These are phyloP conservation scores for Trichoderma asperellum DNA, from an alignment of 2,329 filamentous ascomycete genomes.

Conservation along the genomic window DNA sequence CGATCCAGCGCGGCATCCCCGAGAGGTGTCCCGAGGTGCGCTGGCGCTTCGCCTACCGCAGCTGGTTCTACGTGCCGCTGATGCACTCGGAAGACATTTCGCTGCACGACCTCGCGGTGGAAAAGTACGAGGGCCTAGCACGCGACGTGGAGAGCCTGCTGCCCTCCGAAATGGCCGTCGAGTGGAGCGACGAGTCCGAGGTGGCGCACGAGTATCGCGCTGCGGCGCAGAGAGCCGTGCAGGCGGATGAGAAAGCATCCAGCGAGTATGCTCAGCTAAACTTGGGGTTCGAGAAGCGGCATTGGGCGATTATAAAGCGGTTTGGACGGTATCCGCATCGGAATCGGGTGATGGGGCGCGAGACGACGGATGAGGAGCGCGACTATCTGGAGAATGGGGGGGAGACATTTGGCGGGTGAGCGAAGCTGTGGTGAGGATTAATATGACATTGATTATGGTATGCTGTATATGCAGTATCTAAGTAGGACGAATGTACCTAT, in stretches of 20 bases:
- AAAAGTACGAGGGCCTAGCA: constrained; percentile 40
- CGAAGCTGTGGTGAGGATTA: not conserved
- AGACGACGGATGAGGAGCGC: constrained; percentile 53
- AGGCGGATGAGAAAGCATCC: constrained; percentile 36
- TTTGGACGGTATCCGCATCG: constrained; percentile 66
- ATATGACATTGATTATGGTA: not conserved
- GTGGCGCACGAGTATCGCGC: constrained; percentile 35
- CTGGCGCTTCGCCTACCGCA: constrained; percentile 46
- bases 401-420: constrained; percentile 42
- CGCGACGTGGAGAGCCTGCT: constrained; percentile 42
- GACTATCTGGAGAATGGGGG: constrained; percentile 53
- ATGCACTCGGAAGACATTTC: constrained; percentile 60
- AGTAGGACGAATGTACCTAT: not conserved
- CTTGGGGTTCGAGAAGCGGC: constrained; percentile 48
- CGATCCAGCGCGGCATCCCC: constrained; percentile 43
- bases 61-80: constrained; percentile 64
- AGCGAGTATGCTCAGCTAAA: constrained; percentile 34
- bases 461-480: not conserved
- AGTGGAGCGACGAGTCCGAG: not conserved
- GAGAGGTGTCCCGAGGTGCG: constrained; percentile 36
- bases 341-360: constrained; percentile 55
- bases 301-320: constrained; percentile 53
- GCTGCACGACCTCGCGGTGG: constrained; percentile 47
- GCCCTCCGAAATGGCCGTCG: constrained; percentile 31
- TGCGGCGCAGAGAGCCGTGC: constrained; percentile 38